Evolutionary conservation across 1,284 basidiomycete species (phyloP), one percentile per base, ranked within the genome.

Genomic region (Trametes polyzona): DNA sequence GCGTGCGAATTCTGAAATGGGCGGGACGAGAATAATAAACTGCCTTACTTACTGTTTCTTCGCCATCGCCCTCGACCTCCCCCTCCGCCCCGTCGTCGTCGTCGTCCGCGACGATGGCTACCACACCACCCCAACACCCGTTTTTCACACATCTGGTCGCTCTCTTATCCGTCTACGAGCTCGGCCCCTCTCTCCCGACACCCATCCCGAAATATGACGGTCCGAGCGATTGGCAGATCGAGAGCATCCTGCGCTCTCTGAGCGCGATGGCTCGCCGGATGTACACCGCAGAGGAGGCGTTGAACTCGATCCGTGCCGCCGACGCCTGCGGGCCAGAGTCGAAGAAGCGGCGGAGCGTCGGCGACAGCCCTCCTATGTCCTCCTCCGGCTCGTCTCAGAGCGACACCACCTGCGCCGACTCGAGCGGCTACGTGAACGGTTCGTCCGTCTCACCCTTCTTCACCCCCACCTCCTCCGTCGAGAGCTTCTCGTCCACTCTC

Each of bases 151-250:
- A 77, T 61, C 72, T 76, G 43, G 70, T 75, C 60, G 73, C 73
- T 24, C 64, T 75, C n/a, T 66, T 77, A 36, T 75, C 74, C 27
- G 65, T 76, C 57, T 76, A 75, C 61, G 75, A 77, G 59, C 70
- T 73, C 40, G 74, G 74, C 67, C 73, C 35, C 54, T 69, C 53
- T 54, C 79, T 69, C 48, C 66, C 80, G 12, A 75, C 79, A 6
- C 83, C 86, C 36, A 71, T 81, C 59, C 86, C 86, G 44, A 77
- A 77, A 56, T 90, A 87, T 70, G 78, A 84, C 71, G 87, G 87
- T 2, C 83, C 83, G 1, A 63, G 75, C 46, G 82, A 86, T 71
- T 86, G 83, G 84, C 82, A 85, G 67, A 87, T 83, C 10, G 83
- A 87, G 42, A 74, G 76, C 61, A 86, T 90, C 64, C 71, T 85